Percentiles rank a stretch among this genome's conserved stretches.
phyloP scores from a whole-genome alignment of 805 yeast species.

The Candida michaelii region DNA sequence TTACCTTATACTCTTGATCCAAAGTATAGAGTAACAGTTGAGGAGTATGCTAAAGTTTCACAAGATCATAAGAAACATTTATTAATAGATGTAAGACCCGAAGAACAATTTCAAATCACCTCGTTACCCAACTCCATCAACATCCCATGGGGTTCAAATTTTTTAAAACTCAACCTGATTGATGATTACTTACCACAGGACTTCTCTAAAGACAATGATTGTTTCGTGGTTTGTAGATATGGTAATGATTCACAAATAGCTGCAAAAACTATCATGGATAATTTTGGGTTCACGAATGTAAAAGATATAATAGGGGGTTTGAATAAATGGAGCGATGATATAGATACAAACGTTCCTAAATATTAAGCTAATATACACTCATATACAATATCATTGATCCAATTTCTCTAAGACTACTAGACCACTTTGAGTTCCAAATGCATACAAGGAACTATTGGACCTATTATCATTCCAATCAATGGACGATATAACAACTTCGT shows the following conservation, averaged over 20 bases:
- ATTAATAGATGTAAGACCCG: constrained; percentile 76
- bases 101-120: constrained; percentile 70
- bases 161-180: constrained; percentile 24
- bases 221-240: constrained; percentile 74
- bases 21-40: constrained; percentile 47
- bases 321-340: constrained; percentile 57
- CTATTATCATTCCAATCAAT: constrained; percentile 59
- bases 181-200: constrained; percentile 16
- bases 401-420: constrained; percentile 46
- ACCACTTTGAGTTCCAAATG: constrained; percentile 54
- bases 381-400: constrained; percentile 21
- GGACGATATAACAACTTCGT: constrained; percentile 48
- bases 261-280: constrained; percentile 52
- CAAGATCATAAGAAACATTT: constrained; percentile 24
- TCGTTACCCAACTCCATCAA: constrained; percentile 59
- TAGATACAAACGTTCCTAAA: constrained; percentile 62
- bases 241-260: constrained; percentile 93
- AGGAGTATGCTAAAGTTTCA: constrained; percentile 27
- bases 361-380: constrained; percentile 39
- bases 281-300: constrained; percentile 48
- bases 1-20: constrained; percentile 45
- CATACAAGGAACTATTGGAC: constrained; percentile 46
- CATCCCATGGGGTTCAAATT: constrained; percentile 54
- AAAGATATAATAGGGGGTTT: constrained; percentile 81
- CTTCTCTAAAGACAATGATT: constrained; percentile 17